Percentiles rank a stretch among this genome's conserved stretches.
phyloP scores from a whole-genome alignment of 768 basidiomycete genomes.

The Leccinum variicolor region DNA sequence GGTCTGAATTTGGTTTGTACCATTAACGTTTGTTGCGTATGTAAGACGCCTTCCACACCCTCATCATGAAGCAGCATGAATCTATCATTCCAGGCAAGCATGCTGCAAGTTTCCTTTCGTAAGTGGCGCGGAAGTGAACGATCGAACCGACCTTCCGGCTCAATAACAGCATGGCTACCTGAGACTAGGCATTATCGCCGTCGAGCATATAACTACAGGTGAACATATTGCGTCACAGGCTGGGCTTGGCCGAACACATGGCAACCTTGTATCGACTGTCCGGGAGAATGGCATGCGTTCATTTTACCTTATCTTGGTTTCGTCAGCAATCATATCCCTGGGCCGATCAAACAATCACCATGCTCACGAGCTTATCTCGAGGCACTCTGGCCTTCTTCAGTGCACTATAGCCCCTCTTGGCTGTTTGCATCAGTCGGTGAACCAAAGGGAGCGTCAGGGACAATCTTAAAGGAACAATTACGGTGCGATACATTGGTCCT shows the following conservation, averaged over 20 bases:
- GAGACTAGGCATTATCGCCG: conserved; percentile 14
- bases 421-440: neutral
- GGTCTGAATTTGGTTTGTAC: conserved; percentile 10
- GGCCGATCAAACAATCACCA: conserved; percentile 2
- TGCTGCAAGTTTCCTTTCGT: conserved; percentile 23
- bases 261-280: neutral
- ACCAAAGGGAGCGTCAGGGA: conserved; percentile 17
- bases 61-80: conserved; percentile 15
- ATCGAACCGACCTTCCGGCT: conserved; percentile 19
- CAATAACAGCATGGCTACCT: conserved; percentile 11
- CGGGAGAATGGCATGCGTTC: neutral
- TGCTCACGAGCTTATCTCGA: neutral
- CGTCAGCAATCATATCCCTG: neutral
- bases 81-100: conserved; percentile 17
- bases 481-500: conserved; percentile 13
- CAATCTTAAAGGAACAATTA: conserved; percentile 23
- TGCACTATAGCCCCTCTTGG: neutral
- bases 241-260: conserved; percentile 14
- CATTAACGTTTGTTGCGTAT: conserved; percentile 21
- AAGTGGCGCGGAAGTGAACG: conserved; percentile 32
- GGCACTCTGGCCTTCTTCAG: neutral
- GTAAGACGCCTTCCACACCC: conserved; percentile 21
- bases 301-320: conserved; percentile 1
- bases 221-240: conserved; percentile 27
- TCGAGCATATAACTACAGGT: conserved; percentile 13